A percentile compares a stretch with the other conserved stretches of the same genome.
Conservation (phyloP, 768 basidiomycete species). For the Hypholoma sublateritium region DNA sequence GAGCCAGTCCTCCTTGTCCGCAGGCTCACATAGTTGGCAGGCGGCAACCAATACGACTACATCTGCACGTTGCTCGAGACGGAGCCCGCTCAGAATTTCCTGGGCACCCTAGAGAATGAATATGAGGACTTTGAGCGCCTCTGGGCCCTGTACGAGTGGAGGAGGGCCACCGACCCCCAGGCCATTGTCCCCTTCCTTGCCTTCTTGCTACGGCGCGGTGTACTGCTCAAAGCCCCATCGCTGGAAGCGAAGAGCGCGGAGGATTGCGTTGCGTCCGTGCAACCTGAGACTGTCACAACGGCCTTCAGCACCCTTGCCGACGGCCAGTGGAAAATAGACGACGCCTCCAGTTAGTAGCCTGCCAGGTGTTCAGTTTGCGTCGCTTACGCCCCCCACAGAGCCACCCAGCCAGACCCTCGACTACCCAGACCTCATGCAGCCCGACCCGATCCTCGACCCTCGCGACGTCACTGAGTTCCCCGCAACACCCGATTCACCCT, state of each 20-base stretch:
- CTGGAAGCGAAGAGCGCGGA: neutral
- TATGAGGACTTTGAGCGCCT: slow-evolving; percentile 22
- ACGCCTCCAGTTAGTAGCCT: slow-evolving; percentile 7
- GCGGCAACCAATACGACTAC: slow-evolving; percentile 19
- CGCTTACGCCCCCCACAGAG: neutral
- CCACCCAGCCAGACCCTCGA: slow-evolving; percentile 8
- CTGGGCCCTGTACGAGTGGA: slow-evolving; percentile 21
- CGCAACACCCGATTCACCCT: slow-evolving; percentile 50
- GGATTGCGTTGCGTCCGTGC: slow-evolving; percentile 12
- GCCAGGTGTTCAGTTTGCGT: neutral
- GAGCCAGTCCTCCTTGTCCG: neutral
- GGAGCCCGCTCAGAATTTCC: neutral
- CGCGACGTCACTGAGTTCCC: slow-evolving; percentile 54
- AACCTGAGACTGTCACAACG: slow-evolving; percentile 7
- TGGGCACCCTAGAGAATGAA: slow-evolving; percentile 9
- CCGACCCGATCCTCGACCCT: slow-evolving; percentile 62
- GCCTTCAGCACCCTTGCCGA: slow-evolving; percentile 5
- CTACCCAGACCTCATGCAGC: slow-evolving; percentile 62
- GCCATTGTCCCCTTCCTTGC: slow-evolving; percentile 18
- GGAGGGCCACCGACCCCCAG: slow-evolving; percentile 15
- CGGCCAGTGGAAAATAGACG: slow-evolving; percentile 8
- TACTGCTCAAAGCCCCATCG: slow-evolving; percentile 18
- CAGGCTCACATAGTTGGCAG: slow-evolving; percentile 2
- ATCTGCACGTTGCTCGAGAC: slow-evolving; percentile 15
- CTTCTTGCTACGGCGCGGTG: slow-evolving; percentile 20